phyloP scores from a whole-genome alignment of 2,329 filamentous ascomycete species.

The Apiospora koreana region DNA sequence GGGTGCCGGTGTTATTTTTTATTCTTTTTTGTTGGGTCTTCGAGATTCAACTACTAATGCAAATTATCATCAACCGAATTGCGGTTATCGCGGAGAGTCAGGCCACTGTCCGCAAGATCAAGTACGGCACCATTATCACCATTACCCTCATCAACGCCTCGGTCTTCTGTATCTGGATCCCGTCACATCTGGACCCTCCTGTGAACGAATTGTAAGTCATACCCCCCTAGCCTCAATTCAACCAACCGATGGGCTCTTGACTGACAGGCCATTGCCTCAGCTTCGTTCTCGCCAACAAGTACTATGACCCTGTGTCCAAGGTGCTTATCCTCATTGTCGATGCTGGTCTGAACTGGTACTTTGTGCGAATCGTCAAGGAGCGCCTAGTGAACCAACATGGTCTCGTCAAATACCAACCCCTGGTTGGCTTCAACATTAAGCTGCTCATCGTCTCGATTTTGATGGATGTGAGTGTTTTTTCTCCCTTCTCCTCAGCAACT shows the following conservation, averaged over 20 bases:
- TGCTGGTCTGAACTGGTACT: slow-evolving; percentile 52
- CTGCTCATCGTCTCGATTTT: slow-evolving; percentile 49
- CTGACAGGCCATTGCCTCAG: slow-evolving; percentile 16
- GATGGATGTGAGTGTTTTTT: slow-evolving; percentile 42
- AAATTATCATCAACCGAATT: slow-evolving; percentile 57
- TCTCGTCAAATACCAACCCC: slow-evolving; percentile 49
- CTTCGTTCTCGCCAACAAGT: slow-evolving; percentile 43
- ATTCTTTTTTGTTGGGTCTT: slow-evolving; percentile 43
- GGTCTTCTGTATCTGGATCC: slow-evolving; percentile 57
- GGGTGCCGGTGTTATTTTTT: slow-evolving; percentile 35
- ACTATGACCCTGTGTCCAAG: slow-evolving; percentile 56
- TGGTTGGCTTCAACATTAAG: slow-evolving; percentile 51
- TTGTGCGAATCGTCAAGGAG: slow-evolving; percentile 46
- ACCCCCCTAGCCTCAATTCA: background rate
- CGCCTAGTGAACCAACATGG: slow-evolving; percentile 47
- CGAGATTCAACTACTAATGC: slow-evolving; percentile 52
- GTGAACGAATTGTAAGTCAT: slow-evolving; percentile 34
- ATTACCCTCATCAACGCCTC: slow-evolving; percentile 53
- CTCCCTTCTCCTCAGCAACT: too few species aligned
- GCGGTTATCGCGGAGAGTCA: slow-evolving; percentile 46
- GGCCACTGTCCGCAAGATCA: slow-evolving; percentile 39
- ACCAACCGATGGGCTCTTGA: too few species aligned
- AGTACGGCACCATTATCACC: slow-evolving; percentile 46
- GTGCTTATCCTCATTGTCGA: slow-evolving; percentile 52
- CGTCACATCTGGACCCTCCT: slow-evolving; percentile 42